Evolutionary conservation across 768 basidiomycete species (phyloP).

Genomic region (Xerocomus spinulosus): DNA sequence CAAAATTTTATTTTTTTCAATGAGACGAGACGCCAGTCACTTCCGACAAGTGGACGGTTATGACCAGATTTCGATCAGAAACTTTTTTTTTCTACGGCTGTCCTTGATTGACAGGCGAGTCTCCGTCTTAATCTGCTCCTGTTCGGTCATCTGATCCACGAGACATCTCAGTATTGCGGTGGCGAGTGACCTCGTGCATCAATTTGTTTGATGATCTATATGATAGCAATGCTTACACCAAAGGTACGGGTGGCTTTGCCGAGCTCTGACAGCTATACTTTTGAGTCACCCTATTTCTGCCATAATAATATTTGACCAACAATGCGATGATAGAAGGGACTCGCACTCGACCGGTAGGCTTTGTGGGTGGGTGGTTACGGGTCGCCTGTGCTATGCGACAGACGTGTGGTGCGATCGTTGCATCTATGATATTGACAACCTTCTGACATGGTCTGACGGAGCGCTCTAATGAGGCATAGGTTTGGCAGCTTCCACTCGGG

Average conservation of each 20-base stretch:
- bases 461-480: not conserved
- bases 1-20: constrained; percentile 6
- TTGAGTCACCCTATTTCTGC: constrained; percentile 16
- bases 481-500: not conserved
- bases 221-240: constrained; percentile 9
- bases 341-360: constrained; percentile 1
- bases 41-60: constrained; percentile 14
- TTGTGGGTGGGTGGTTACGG: constrained; percentile 5
- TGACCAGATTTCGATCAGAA: constrained; percentile 8
- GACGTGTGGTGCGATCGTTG: constrained; percentile 15
- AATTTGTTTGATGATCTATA: constrained; percentile 13
- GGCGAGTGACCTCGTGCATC: constrained; percentile 26
- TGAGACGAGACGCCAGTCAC: constrained; percentile 15
- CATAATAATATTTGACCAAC: constrained; percentile 5
- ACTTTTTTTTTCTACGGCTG: constrained; percentile 18
- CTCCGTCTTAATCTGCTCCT: constrained; percentile 14
- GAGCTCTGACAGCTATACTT: constrained; percentile 14
- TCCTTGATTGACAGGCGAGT: constrained; percentile 13
- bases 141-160: constrained; percentile 13
- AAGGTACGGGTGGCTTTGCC: constrained; percentile 15
- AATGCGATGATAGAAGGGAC: constrained; percentile 10
- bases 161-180: constrained; percentile 9
- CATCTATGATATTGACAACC: constrained; percentile 7
- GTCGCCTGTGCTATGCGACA: constrained; percentile 10
- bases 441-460: constrained; percentile 11